Evolutionary conservation across 495 filamentous ascomycete genomes (phyloP).

Genomic region (Lophiotrema nucula): DNA sequence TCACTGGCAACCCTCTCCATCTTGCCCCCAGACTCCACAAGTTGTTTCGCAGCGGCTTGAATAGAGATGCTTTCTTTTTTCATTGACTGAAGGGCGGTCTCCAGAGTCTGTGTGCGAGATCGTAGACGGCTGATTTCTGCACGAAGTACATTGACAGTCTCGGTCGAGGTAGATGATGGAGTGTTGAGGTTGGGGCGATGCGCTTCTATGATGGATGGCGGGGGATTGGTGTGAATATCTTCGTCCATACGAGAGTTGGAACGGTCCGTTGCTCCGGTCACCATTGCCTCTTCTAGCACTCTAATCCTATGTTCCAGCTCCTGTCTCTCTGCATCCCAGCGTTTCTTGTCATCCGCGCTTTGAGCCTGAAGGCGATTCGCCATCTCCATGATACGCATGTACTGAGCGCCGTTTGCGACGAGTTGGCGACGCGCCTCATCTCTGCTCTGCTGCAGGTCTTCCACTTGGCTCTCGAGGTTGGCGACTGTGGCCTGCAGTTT

Average conservation of each 20-base stretch:
- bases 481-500: conserved; percentile 44
- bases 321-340: conserved; percentile 42
- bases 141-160: conserved; percentile 30
- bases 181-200: background rate
- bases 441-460: conserved; percentile 44
- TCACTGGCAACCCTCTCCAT: conserved; percentile 19
- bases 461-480: conserved; percentile 43
- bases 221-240: background rate
- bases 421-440: conserved; percentile 42
- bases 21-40: conserved; percentile 25
- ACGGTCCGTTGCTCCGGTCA: conserved; percentile 14
- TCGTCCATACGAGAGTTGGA: background rate
- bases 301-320: conserved; percentile 40
- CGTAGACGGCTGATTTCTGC: conserved; percentile 28
- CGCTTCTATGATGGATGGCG: background rate
- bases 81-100: conserved; percentile 30
- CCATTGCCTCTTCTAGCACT: conserved; percentile 34
- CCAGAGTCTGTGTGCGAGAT: conserved; percentile 18
- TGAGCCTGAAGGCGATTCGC: conserved; percentile 45
- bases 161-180: conserved; percentile 15
- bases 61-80: conserved; percentile 31
- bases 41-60: conserved; percentile 16
- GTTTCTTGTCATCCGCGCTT: conserved; percentile 41
- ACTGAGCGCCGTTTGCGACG: conserved; percentile 45
- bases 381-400: conserved; percentile 49